Evolutionary conservation across 495 filamentous ascomycete species (phyloP).

Genomic region (Penicillium mononematosum): DNA sequence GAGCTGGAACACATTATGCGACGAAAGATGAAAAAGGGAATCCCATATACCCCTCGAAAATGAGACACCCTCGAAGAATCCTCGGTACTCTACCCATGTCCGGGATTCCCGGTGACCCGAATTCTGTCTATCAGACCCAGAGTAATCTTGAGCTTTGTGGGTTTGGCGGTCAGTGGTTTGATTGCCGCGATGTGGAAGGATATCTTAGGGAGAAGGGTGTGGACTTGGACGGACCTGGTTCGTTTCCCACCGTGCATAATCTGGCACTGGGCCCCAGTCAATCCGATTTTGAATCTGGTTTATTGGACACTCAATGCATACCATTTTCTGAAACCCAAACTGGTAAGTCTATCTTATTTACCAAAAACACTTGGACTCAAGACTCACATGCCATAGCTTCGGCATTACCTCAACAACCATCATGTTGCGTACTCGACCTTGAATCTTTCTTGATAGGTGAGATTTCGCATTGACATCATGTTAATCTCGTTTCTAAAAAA

Average conservation of each 20-base stretch:
- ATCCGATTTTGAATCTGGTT: not conserved
- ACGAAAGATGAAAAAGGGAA: conserved; percentile 31
- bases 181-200: conserved; percentile 66
- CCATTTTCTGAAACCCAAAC: not conserved
- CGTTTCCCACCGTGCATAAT: conserved; percentile 1
- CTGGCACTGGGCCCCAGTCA: not conserved
- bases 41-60: conserved; percentile 33
- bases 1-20: conserved; percentile 63
- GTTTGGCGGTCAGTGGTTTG: conserved; percentile 68
- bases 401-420: not conserved
- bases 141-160: conserved; percentile 28
- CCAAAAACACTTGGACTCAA: not conserved
- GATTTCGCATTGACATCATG: not conserved
- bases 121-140: conserved; percentile 2
- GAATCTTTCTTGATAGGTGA: conserved; percentile 1
- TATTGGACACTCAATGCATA: not conserved
- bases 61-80: conserved; percentile 24
- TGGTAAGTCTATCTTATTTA: not conserved
- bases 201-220: conserved; percentile 23
- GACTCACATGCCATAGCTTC: not conserved
- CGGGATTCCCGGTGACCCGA: not conserved
- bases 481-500: not conserved
- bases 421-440: not conserved
- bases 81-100: conserved; percentile 19
- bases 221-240: not conserved